Conservation (phyloP, 495 filamentous ascomycete species). For the Oleoguttula mirabilis region DNA sequence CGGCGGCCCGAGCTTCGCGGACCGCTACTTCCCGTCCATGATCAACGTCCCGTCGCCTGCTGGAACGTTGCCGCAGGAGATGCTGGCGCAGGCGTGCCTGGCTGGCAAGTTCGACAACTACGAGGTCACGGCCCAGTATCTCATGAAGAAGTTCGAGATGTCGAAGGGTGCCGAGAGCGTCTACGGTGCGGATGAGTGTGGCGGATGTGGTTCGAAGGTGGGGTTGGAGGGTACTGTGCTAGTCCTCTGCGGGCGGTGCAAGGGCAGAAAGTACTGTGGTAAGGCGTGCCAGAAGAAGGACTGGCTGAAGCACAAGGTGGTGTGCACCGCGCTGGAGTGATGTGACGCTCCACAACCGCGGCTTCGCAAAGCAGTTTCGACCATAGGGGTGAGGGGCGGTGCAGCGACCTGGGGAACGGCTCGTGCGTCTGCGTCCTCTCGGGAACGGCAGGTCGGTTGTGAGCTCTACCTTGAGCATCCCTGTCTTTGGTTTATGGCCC, state of each 20-base stretch:
- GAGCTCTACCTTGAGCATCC: no score
- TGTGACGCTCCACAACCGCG: no score
- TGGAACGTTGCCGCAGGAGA: not conserved
- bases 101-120: not conserved
- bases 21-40: not conserved
- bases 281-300: slow-evolving; percentile 9
- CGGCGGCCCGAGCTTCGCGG: not conserved
- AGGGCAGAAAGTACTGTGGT: slow-evolving; percentile 5
- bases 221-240: not conserved
- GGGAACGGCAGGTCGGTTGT: no score
- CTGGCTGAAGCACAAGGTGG: slow-evolving; percentile 10
- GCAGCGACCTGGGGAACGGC: no score
- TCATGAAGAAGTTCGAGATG: not conserved
- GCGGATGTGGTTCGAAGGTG: not conserved
- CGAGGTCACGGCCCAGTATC: not conserved
- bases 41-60: not conserved
- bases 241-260: slow-evolving; percentile 5
- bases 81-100: not conserved
- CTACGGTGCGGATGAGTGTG: slow-evolving; percentile 1
- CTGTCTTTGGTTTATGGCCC: no score
- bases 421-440: no score
- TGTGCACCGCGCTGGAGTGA: no score
- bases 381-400: no score
- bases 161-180: not conserved
- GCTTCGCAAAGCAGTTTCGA: no score